Evolutionary conservation across 1,284 basidiomycete genomes (phyloP), one percentile per base, ranked within the genome.

Genomic region (Erythrobasidium hasegawianum): DNA sequence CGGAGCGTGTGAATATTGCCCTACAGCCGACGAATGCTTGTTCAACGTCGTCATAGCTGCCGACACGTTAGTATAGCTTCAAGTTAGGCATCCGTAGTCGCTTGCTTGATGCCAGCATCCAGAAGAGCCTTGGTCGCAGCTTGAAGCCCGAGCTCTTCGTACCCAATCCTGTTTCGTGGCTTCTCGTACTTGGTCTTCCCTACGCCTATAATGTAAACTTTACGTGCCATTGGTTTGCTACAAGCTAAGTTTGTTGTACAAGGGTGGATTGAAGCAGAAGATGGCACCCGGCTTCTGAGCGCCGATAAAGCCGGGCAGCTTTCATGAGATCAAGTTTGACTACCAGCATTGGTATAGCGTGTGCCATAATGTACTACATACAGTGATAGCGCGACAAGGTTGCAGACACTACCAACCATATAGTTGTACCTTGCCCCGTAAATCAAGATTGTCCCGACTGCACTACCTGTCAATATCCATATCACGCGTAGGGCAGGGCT

Each of bases 121-220:
- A 91, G 82, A 20, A 92, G 81, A 0, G 89, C 89, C 73, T 92
- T 91, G 2, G 88, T 89, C 0, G 86, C 84, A 5, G 88, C 89
- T 76, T 92, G 89, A 66, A 91, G 79, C 1, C 74, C 77, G 22
- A 75, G 72, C 59, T 76, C 73, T 59, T 74, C 75, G 68, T 77
- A 78, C 56, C 78, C 77, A 18, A 64, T 45, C 1, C 59, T 54
- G 47, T 82, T 86, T 61, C 85, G 81, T 7, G 87, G 88, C 83
- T 90, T 90, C 75, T 85, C 86, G 77, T 90, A 90, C 20, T 85
- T 86, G 0, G 88, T 90, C 76, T 86, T 87, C 72, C 89, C 88
- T 56, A 83, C 86, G n/a, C 88, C 89, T 62, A 90, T 79, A 57
- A 91, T 47, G 60, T 68, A 72, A 1, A 67, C 60, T 45, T 71